These are phyloP conservation scores for Kodamaea laetipori DNA, from an alignment of 805 yeast species.

Conservation along the genomic window DNA sequence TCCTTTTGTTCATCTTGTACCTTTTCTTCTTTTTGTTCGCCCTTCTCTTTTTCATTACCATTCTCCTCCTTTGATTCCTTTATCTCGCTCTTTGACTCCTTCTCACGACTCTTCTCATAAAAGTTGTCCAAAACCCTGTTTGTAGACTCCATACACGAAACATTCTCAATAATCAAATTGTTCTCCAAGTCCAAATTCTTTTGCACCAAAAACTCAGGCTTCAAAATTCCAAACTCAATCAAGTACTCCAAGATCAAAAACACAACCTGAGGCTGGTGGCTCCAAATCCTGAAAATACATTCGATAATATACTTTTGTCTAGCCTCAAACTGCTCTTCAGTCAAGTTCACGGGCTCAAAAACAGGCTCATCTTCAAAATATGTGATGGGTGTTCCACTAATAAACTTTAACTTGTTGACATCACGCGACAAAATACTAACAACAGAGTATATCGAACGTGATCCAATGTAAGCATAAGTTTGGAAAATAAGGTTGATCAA, in stretches of 20 bases:
- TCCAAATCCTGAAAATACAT: conserved; percentile 44
- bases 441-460: conserved; percentile 70
- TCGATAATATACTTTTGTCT: conserved; percentile 43
- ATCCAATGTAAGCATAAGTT: conserved; percentile 77
- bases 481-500: conserved; percentile 66
- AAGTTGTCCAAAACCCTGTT: conserved; percentile 34
- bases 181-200: conserved; percentile 28
- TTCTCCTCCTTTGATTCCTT: conserved; percentile 5
- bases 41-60: conserved; percentile 9
- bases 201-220: conserved; percentile 30
- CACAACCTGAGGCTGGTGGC: conserved; percentile 47
- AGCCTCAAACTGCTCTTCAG: conserved; percentile 24
- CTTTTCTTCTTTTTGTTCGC: conserved; percentile 13
- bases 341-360: conserved; percentile 30
- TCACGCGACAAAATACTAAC: conserved; percentile 44
- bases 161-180: conserved; percentile 42
- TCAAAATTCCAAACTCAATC: conserved; percentile 40
- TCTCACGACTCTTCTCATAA: conserved; percentile 16
- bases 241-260: conserved; percentile 45
- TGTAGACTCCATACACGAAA: conserved; percentile 46
- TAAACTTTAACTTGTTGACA: conserved; percentile 39
- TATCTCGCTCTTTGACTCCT: conserved; percentile 8
- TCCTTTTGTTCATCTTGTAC: background rate
- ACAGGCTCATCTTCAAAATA: conserved; percentile 35
- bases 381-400: conserved; percentile 35